Base-by-base conservation (phyloP, 2,329 filamentous ascomycete genomes). In the Talaromyces rugulosus region DNA sequence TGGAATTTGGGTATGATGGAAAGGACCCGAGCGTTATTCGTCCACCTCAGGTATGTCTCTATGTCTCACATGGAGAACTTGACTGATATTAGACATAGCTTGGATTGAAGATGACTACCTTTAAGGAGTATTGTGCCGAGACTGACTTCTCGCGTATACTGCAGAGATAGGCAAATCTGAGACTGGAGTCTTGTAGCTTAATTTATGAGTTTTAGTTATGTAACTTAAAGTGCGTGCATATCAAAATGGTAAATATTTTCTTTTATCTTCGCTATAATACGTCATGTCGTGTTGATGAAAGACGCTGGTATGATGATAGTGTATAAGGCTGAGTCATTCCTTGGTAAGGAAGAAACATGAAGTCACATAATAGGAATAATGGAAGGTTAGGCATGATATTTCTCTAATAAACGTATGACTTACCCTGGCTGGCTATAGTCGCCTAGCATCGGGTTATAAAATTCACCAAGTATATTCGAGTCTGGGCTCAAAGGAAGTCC, bases 1-100 rank as follows among this genome's bases (percentile, higher is more conserved):
- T 47, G 28, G 18, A 60, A 18, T 60, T 60, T 60, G 59, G 52
- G 14, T 60, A 60, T 11, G 59, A 47, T 40, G 52, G 59, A 23
- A 40, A 18, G 12, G 59, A 60, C 36, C 59, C 59, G 11, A 36
- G 16, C 9, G 40, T 56, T 5, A 18, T 50, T n/a, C 40, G 52
- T 16, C 36, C 59, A 30, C 51, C 40, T 30, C 30, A 51, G 12
- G 59, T 56, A 36, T 28, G 40, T 51, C n/a, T 23, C 14, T 30
- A n/a, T 16, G 11, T 28, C 1, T 40, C 5, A 5, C n/a, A 7
- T n/a, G n/a, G 11, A 31, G 31, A 53, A 6, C 23, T n/a, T n/a
- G 3, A 11, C 7, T n/a, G 11, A 42, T 14, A 9, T 27, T 40
- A 18, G 23, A 50, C 1, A 40, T n/a, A 60, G 58, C 51, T 60